Percentiles rank a stretch among this genome's conserved stretches.
phyloP scores from a whole-genome alignment of 2,329 filamentous ascomycete species.

The Curvularia eragrostidis region DNA sequence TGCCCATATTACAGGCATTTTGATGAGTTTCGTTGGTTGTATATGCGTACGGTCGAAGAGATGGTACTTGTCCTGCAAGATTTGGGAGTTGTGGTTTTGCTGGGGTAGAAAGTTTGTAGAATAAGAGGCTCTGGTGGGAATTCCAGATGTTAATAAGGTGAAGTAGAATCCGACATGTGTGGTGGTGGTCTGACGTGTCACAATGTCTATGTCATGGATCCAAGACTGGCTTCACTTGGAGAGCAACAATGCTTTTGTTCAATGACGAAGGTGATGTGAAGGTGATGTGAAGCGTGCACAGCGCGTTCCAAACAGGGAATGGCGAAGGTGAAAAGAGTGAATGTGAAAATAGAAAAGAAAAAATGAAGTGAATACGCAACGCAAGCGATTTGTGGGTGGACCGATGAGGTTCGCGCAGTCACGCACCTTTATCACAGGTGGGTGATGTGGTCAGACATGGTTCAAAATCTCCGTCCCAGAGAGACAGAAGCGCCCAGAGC shows the following conservation, averaged over 20 bases:
- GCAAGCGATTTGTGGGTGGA: conserved; percentile 23
- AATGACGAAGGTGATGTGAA: conserved; percentile 29
- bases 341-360: conserved; percentile 14
- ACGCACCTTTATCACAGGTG: conserved; percentile 43
- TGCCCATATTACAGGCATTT: conserved; percentile 29
- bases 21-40: conserved; percentile 10
- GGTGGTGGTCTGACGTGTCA: conserved; percentile 16
- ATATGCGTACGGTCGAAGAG: conserved; percentile 2
- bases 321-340: conserved; percentile 19
- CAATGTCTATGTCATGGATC: conserved; percentile 24
- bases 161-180: conserved; percentile 22
- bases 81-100: background rate
- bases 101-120: background rate
- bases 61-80: conserved; percentile 15
- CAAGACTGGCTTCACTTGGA: conserved; percentile 33
- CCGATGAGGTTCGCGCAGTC: conserved; percentile 26
- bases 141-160: conserved; percentile 4
- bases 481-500: conserved; percentile 37
- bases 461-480: conserved; percentile 29
- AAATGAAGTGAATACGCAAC: conserved; percentile 26
- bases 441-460: conserved; percentile 30
- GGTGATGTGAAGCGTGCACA: conserved; percentile 25
- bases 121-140: conserved; percentile 7
- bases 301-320: conserved; percentile 26
- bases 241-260: conserved; percentile 40